Conservation (phyloP, 2,329 filamentous ascomycete species). For the Ophiostoma tasmaniense region DNA sequence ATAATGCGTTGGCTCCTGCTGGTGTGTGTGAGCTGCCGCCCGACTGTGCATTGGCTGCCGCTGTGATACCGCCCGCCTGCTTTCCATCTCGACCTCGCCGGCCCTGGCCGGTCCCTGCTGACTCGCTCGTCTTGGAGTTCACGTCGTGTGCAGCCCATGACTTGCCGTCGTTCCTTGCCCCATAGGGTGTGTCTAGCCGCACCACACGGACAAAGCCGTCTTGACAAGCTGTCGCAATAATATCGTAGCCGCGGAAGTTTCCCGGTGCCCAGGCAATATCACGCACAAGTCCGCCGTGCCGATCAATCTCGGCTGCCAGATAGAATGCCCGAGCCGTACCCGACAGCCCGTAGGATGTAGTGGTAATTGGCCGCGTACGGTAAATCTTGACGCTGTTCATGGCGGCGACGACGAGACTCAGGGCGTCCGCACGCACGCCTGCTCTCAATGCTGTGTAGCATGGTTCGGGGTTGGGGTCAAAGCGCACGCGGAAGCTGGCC, state of each 20-base stretch:
- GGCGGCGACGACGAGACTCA: constrained; percentile 76
- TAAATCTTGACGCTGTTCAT: constrained; percentile 80
- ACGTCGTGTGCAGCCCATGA: constrained; percentile 43
- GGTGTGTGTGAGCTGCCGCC: constrained; percentile 2
- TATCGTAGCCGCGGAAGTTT: constrained; percentile 81
- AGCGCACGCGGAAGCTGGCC: constrained; percentile 74
- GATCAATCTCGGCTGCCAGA: constrained; percentile 65
- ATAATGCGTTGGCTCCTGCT: constrained; percentile 3
- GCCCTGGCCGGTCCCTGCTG: background rate
- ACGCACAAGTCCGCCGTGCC: constrained; percentile 68
- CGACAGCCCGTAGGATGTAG: constrained; percentile 42
- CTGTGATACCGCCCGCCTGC: constrained; percentile 1
- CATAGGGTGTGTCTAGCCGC: constrained; percentile 56
- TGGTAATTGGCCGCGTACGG: constrained; percentile 56
- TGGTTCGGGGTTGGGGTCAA: constrained; percentile 79
- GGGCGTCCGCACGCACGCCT: constrained; percentile 68
- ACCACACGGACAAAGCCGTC: constrained; percentile 89
- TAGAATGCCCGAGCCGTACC: constrained; percentile 71
- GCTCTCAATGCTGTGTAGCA: constrained; percentile 69
- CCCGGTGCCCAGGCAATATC: constrained; percentile 91
- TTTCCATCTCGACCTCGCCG: constrained; percentile 30
- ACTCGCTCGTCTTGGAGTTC: background rate
- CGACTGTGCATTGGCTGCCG: constrained; percentile 5
- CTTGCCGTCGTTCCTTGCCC: constrained; percentile 38
- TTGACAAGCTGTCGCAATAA: constrained; percentile 85